Percentiles rank a stretch among this genome's conserved stretches.
Evolutionary conservation across 352 stramenopile species (phyloP).

Genomic region (Pythium folliculosum): DNA sequence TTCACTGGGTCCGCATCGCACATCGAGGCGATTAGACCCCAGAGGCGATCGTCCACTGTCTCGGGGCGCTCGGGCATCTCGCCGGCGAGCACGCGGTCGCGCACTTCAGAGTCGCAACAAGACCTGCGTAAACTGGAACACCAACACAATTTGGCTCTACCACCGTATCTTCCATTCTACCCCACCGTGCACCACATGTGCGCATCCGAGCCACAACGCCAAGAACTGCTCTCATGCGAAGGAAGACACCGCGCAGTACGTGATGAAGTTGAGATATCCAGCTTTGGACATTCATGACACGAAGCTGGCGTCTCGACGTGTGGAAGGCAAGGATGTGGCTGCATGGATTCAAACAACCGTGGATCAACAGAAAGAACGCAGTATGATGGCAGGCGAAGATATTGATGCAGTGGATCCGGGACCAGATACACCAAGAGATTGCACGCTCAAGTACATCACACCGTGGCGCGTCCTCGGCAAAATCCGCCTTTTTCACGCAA

Average conservation of each 20-base stretch:
- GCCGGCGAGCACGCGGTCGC: slow-evolving; percentile 39
- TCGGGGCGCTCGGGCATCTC: slow-evolving; percentile 44
- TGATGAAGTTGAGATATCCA: not conserved
- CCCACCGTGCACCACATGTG: not conserved
- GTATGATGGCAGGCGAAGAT: not conserved
- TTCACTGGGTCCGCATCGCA: slow-evolving; percentile 43
- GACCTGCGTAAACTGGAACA: not conserved
- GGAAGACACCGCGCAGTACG: not conserved
- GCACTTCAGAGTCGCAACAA: slow-evolving; percentile 39
- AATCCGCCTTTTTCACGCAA: not conserved
- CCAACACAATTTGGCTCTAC: not conserved
- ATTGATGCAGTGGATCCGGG: not conserved
- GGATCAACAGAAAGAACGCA: not conserved
- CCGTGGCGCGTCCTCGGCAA: not conserved
- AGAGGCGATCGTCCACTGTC: slow-evolving; percentile 43
- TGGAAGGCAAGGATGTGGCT: not conserved
- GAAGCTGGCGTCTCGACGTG: not conserved
- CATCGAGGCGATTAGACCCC: slow-evolving; percentile 55
- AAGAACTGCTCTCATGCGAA: not conserved
- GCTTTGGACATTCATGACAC: not conserved
- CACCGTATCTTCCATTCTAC: not conserved
- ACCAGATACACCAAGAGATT: not conserved
- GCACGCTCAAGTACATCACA: not conserved
- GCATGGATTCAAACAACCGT: not conserved
- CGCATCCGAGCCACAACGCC: not conserved